Conservation (phyloP, 2,329 filamentous ascomycete genomes). For the Talaromyces piceae region DNA sequence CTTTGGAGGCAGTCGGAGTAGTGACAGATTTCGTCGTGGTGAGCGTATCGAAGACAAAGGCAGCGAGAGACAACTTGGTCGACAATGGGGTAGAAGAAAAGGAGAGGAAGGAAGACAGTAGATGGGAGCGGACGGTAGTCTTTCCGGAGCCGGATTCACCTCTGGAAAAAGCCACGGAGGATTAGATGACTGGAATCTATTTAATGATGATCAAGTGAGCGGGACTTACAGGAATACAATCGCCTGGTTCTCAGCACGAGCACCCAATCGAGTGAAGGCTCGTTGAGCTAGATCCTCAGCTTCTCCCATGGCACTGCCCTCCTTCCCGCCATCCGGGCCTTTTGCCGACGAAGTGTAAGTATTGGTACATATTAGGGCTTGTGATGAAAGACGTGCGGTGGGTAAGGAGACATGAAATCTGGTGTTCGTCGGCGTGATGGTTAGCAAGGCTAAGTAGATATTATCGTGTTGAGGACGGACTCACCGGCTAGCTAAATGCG, state of each 20-base stretch:
- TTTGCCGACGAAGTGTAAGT: conserved; percentile 86
- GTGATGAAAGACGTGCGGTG: conserved; percentile 80
- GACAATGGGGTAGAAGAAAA: conserved; percentile 91
- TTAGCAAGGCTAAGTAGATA: conserved; percentile 7
- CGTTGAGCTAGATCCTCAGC: conserved; percentile 86
- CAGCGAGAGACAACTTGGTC: conserved; percentile 83
- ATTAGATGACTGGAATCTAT: background rate
- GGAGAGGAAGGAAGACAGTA: conserved; percentile 75
- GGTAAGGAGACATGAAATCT: conserved; percentile 89
- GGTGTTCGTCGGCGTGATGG: conserved; percentile 56
- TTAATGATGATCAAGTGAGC: background rate
- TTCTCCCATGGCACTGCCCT: conserved; percentile 85
- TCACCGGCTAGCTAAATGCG: conserved; percentile 45
- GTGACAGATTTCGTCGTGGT: conserved; percentile 97
- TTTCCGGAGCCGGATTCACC: conserved; percentile 96
- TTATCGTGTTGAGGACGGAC: background rate
- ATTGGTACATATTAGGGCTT: conserved; percentile 86
- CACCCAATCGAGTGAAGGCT: conserved; percentile 76
- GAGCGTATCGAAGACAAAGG: conserved; percentile 91
- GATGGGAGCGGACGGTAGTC: conserved; percentile 84
- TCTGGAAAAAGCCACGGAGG: conserved; percentile 42
- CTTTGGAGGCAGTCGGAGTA: conserved; percentile 90
- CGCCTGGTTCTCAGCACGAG: conserved; percentile 87
- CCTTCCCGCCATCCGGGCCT: conserved; percentile 81
- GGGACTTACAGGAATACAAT: conserved; percentile 77